Percentiles rank a stretch among this genome's conserved stretches.
Conservation (phyloP, 768 basidiomycete species). For the Tremella yokohamensis region DNA sequence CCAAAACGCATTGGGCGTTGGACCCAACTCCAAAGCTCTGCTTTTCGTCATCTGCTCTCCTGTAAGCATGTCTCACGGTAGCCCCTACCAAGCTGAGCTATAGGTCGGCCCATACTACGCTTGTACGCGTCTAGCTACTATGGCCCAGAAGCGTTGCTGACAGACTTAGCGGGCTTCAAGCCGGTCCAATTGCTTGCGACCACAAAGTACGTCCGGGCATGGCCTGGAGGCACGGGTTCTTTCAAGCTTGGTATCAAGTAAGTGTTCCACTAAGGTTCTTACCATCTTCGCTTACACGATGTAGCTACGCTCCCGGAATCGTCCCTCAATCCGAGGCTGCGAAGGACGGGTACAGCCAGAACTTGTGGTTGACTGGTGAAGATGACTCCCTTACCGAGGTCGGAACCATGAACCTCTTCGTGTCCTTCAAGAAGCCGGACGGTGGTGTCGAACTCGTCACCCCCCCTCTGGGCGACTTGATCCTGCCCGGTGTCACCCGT, state of each 20-base stretch:
- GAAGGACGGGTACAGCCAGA: conserved; percentile 68
- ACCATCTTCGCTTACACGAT: not conserved
- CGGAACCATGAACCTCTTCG: conserved; percentile 82
- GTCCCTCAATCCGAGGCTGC: conserved; percentile 68
- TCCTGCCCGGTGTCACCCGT: conserved; percentile 87
- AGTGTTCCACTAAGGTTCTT: conserved; percentile 8
- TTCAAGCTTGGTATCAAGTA: conserved; percentile 67
- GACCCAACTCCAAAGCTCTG: conserved; percentile 71
- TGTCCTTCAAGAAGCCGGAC: conserved; percentile 61
- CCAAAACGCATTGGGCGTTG: conserved; percentile 60
- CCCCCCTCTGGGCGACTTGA: conserved; percentile 83
- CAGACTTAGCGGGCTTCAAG: conserved; percentile 65
- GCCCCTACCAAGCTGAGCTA: conserved; percentile 21
- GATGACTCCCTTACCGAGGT: conserved; percentile 58
- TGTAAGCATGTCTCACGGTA: conserved; percentile 18
- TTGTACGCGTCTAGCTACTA: conserved; percentile 14
- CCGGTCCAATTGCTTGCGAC: conserved; percentile 84
- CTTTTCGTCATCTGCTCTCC: conserved; percentile 74
- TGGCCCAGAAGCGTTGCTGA: conserved; percentile 14
- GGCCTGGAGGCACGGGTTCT: conserved; percentile 85
- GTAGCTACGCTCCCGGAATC: conserved; percentile 75
- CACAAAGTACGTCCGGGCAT: conserved; percentile 75
- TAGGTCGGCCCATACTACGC: conserved; percentile 76
- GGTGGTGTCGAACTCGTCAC: conserved; percentile 78
- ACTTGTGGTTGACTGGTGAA: conserved; percentile 72